phyloP scores from a whole-genome alignment of 2,329 filamentous ascomycete species.

The Neopestalotiopsis rosae region DNA sequence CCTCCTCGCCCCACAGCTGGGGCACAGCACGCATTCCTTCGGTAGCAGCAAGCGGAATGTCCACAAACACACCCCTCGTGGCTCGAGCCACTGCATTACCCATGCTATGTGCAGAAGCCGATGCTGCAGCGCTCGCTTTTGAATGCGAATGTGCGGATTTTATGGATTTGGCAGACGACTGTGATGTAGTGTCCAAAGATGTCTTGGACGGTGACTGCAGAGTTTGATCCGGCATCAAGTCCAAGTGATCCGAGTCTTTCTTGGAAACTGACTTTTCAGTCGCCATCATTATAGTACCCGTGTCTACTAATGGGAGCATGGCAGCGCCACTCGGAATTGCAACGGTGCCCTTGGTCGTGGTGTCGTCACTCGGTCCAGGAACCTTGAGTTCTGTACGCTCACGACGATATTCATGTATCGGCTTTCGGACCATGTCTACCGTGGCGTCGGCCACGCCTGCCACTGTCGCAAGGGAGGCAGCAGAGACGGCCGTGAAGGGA shows the following conservation, averaged over 20 bases:
- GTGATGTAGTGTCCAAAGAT: neutral
- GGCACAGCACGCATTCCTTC: constrained; percentile 26
- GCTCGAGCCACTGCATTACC: constrained; percentile 10
- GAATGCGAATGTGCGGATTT: neutral
- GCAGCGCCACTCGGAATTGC: constrained; percentile 20
- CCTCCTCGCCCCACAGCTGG: constrained; percentile 24
- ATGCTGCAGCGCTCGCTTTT: neutral
- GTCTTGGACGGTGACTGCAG: neutral
- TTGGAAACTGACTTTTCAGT: neutral
- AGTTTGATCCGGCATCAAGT: neutral
- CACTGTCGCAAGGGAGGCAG: constrained; percentile 23
- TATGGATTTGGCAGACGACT: no score
- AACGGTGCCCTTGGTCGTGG: constrained; percentile 19
- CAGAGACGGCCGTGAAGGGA: constrained; percentile 24
- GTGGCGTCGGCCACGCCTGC: constrained; percentile 21
- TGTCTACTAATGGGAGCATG: neutral
- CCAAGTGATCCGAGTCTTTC: neutral
- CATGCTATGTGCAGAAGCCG: neutral
- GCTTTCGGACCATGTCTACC: constrained; percentile 21
- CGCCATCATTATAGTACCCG: neutral
- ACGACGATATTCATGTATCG: constrained; percentile 18
- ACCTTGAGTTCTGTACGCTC: neutral
- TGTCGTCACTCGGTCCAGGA: neutral
- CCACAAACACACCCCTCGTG: constrained; percentile 19
- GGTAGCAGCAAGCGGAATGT: constrained; percentile 25